Conservation (phyloP, 164 flowering plant species). For the Dillenia turbinata region DNA sequence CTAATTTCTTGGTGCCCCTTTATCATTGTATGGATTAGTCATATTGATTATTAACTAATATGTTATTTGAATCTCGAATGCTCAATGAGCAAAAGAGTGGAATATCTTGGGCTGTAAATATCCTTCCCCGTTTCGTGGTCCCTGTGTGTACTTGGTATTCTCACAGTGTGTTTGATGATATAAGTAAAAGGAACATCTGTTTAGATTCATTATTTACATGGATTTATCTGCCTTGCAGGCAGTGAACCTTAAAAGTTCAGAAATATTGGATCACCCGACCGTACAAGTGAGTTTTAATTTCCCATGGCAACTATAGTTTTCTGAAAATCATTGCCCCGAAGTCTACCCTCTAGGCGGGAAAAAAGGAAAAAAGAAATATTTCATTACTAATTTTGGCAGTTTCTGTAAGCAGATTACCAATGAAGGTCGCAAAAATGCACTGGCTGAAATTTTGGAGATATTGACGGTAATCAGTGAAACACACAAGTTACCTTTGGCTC, state of each 20-base stretch:
- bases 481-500: slow-evolving; percentile 86
- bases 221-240: slow-evolving; percentile 65
- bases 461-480: slow-evolving; percentile 81
- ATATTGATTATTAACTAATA: too few relatives aligned
- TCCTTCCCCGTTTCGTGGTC: too few relatives aligned
- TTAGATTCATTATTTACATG: slow-evolving; percentile 8
- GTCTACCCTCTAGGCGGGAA: slow-evolving; percentile 1
- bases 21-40: too few relatives aligned
- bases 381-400: slow-evolving; percentile 12
- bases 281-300: slow-evolving; percentile 46
- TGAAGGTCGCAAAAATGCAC: slow-evolving; percentile 83
- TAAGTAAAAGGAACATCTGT: too few relatives aligned
- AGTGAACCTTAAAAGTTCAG: slow-evolving; percentile 89
- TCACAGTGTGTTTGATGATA: too few relatives aligned
- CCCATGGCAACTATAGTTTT: not conserved
- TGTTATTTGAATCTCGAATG: too few relatives aligned
- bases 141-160: too few relatives aligned
- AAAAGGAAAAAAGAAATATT: too few relatives aligned
- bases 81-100: too few relatives aligned
- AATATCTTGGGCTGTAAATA: too few relatives aligned
- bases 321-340: not conserved
- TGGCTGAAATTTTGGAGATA: slow-evolving; percentile 88
- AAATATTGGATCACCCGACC: slow-evolving; percentile 65
- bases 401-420: slow-evolving; percentile 68
- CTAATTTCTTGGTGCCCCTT: not conserved